Percentiles rank a stretch among this genome's conserved stretches.
These are phyloP conservation scores for Mortierella antarctica DNA, from an alignment of 192 early-diverging fungal species.

Conservation along the genomic window DNA sequence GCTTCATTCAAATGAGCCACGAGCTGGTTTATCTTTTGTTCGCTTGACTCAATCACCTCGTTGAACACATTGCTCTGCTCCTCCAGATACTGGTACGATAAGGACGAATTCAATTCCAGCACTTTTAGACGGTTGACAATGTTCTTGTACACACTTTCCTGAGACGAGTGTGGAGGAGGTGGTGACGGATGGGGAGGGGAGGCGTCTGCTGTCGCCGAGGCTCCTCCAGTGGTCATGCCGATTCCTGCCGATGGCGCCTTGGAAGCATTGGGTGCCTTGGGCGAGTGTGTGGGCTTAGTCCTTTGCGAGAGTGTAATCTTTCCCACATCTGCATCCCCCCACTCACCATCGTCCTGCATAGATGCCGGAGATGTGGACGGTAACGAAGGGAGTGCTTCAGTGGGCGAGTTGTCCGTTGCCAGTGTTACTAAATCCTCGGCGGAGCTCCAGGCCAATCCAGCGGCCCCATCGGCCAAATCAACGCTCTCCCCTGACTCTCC, in stretches of 20 bases:
- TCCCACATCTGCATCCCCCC: constrained; percentile 30
- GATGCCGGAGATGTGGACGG: constrained; percentile 45
- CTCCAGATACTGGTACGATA: constrained; percentile 79
- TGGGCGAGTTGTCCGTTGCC: background rate
- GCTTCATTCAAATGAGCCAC: constrained; percentile 76
- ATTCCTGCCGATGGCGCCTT: constrained; percentile 23
- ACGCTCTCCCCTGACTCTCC: too few relatives aligned
- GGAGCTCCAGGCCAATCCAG: background rate
- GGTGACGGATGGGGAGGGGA: constrained; percentile 10
- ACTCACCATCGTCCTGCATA: constrained; percentile 37
- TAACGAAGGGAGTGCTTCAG: constrained; percentile 7
- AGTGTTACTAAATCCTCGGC: constrained; percentile 3
- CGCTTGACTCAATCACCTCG: constrained; percentile 69
- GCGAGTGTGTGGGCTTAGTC: constrained; percentile 24
- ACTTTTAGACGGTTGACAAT: constrained; percentile 85
- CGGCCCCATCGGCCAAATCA: background rate
- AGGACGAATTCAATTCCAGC: constrained; percentile 84
- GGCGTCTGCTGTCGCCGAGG: constrained; percentile 10
- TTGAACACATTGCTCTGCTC: constrained; percentile 80
- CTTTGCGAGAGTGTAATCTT: constrained; percentile 47
- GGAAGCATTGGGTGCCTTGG: constrained; percentile 19
- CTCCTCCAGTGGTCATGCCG: constrained; percentile 16
- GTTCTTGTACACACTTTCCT: constrained; percentile 86
- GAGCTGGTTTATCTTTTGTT: constrained; percentile 71
- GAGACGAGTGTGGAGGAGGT: constrained; percentile 55